Percentiles rank a stretch among this genome's conserved stretches.
Evolutionary conservation across 1,284 basidiomycete species (phyloP).

Genomic region (Heterobasidion parviporum): DNA sequence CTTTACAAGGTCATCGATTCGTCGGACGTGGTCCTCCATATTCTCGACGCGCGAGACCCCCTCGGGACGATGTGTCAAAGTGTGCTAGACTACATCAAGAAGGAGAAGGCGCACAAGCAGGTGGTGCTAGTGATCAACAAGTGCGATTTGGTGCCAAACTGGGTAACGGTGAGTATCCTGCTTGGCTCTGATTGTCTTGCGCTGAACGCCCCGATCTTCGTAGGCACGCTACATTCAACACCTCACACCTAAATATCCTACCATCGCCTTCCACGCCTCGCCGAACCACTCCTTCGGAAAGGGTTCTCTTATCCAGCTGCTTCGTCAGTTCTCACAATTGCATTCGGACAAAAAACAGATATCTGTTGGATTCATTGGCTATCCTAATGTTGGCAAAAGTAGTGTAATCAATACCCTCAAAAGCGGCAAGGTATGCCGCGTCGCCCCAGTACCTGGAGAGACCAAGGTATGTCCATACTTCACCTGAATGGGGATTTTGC

Average conservation of each 20-base stretch:
- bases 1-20: slow-evolving; percentile 99
- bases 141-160: slow-evolving; percentile 96
- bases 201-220: background rate
- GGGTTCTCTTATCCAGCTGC: slow-evolving; percentile 93
- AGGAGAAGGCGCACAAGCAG: slow-evolving; percentile 97
- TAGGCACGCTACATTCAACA: slow-evolving; percentile 97
- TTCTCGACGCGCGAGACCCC: slow-evolving; percentile 94
- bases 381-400: slow-evolving; percentile 98
- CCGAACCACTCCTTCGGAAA: slow-evolving; percentile 99
- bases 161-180: slow-evolving; percentile 80
- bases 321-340: slow-evolving; percentile 94
- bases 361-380: slow-evolving; percentile 95
- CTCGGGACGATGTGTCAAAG: slow-evolving; percentile 96
- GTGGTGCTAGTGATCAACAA: slow-evolving; percentile 97
- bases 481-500: no score
- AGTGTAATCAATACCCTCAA: slow-evolving; percentile 99
- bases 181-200: background rate
- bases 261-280: slow-evolving; percentile 97
- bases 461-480: slow-evolving; percentile 61
- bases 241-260: slow-evolving; percentile 90
- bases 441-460: slow-evolving; percentile 96
- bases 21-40: slow-evolving; percentile 93
- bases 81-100: slow-evolving; percentile 88
- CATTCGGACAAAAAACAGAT: slow-evolving; percentile 99
- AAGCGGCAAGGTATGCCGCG: slow-evolving; percentile 95